Base-by-base conservation (phyloP, 1,284 basidiomycete species). In the Cryptococcus depauperatus region DNA sequence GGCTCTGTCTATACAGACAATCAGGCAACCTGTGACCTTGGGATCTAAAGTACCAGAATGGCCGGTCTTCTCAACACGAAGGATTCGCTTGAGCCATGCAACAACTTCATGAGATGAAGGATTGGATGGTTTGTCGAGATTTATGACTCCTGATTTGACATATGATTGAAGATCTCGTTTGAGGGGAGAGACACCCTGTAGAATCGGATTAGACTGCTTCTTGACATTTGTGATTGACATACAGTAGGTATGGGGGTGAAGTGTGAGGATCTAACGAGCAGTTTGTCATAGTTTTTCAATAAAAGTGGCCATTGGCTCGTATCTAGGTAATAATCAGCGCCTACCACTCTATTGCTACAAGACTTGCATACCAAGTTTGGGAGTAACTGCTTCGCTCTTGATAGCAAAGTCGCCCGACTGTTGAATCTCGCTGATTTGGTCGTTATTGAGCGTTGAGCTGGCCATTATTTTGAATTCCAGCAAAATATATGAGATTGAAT, bases 41-140 rank as follows among this genome's bases (percentile, higher is more conserved):
- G 95, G 95, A 73, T 99, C 95, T 45, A 98, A 80, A 37, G 93
- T 98, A 35, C 61, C 61, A 4, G 58, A 61, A 44, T 64, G 61
- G 42, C 93, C 95, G 0, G 95, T 99, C 76, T 99, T 98, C 73
- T 98, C 93, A 28, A 87, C 87, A 23, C 93, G 83, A 43, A 99
- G 73, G 57, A 99, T 99, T 23, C 95, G 81, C 59, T 93, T 80
- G 55, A 99, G 75, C 95, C 95, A 99, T 14, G 95, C 95, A 55
- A 99, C 95, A 46, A 99, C 95, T 77, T 99, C 95, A 74, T 99
- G 95, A n/a, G 93, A 97, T 4, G 95, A 98, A 7, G 95, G 95
- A 74, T 98, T 99, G 39, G 93, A 97, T 22, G 95, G 95, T 71
- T 99, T 99, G 79, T 99, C 95, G 58, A 98, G 78, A 76, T 98